Conservation (phyloP, 108 stramenopile species). For the Nitzschia palea region DNA sequence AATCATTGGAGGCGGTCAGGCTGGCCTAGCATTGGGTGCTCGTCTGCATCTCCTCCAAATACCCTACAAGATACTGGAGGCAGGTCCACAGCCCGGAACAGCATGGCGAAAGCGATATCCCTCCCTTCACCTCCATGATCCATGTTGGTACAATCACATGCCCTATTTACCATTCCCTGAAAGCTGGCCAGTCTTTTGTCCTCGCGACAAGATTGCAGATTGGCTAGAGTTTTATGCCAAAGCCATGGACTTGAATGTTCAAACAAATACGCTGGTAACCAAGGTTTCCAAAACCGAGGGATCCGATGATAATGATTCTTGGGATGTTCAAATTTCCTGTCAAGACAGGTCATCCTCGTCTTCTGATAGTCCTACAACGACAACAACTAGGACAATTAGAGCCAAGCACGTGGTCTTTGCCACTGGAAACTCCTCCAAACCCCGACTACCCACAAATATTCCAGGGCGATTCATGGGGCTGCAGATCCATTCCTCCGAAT, state of each 20-base stretch:
- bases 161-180: constrained; percentile 26
- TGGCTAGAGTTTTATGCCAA: constrained; percentile 28
- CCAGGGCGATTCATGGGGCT: constrained; percentile 21
- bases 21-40: constrained; percentile 19
- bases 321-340: background rate
- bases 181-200: constrained; percentile 25
- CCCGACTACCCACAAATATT: constrained; percentile 19
- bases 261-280: constrained; percentile 8
- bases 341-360: background rate
- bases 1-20: constrained; percentile 26
- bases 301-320: background rate
- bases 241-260: constrained; percentile 22
- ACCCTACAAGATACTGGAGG: constrained; percentile 19
- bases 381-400: background rate
- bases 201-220: constrained; percentile 23
- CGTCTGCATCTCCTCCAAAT: constrained; percentile 17
- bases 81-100: constrained; percentile 7
- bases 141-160: constrained; percentile 30
- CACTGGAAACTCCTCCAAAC: constrained; percentile 27
- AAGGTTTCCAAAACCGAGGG: background rate
- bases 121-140: constrained; percentile 24
- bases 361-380: no score
- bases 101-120: constrained; percentile 28
- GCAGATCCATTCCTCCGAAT: constrained; percentile 24
- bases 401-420: constrained; percentile 34